phyloP scores from a whole-genome alignment of 2,329 filamentous ascomycete species.

The Ophiostoma piceae region DNA sequence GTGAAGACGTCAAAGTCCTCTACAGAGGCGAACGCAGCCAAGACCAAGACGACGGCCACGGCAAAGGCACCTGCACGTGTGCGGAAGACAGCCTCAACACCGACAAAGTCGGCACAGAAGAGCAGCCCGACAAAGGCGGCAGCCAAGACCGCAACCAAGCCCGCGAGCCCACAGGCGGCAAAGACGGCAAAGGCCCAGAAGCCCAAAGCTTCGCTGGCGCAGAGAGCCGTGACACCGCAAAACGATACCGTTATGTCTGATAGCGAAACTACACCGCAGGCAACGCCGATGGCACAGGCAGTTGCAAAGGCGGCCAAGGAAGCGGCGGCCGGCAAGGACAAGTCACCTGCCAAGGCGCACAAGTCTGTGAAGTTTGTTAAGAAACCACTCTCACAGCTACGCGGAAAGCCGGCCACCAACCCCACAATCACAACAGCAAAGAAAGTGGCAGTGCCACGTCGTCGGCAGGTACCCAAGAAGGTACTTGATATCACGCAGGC shows the following conservation, averaged over 20 bases:
- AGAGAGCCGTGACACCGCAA: conserved; percentile 14
- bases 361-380: conserved; percentile 16
- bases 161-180: background rate
- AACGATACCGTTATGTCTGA: background rate
- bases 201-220: background rate
- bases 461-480: conserved; percentile 9
- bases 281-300: conserved; percentile 23
- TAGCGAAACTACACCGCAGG: conserved; percentile 8
- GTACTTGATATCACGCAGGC: background rate
- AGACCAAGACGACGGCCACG: background rate
- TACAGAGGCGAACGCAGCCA: background rate
- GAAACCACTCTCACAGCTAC: background rate
- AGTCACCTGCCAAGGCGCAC: background rate
- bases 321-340: background rate
- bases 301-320: conserved; percentile 17
- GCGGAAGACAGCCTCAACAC: background rate
- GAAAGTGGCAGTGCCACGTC: background rate
- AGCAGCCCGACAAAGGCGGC: background rate
- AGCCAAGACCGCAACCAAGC: background rate
- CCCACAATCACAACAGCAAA: background rate
- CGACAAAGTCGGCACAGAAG: background rate
- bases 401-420: background rate
- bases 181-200: conserved; percentile 9
- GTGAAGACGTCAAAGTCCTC: conserved; percentile 24
- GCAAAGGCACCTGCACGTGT: background rate